A percentile compares a stretch with the other conserved stretches of the same genome.
Conservation (phyloP, 306 rosid genomes). For the Trifolium repens region DNA sequence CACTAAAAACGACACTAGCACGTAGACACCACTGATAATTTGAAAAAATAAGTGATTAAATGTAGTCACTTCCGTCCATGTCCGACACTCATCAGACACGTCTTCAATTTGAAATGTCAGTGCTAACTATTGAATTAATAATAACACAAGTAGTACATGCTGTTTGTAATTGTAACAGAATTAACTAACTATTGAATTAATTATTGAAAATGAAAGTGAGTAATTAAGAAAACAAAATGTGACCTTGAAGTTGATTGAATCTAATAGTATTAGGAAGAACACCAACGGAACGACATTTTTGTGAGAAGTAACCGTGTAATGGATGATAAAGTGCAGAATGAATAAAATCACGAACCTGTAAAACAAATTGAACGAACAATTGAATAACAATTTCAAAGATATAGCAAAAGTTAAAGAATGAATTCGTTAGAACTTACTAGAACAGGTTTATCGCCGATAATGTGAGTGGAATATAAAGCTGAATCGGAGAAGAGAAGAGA, state of each 20-base stretch:
- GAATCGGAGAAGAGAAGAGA: slow-evolving; percentile 46
- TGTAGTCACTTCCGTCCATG: too few species aligned
- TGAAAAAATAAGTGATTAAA: too few species aligned
- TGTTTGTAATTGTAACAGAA: background rate
- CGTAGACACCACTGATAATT: too few species aligned
- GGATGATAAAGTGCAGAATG: slow-evolving; percentile 92
- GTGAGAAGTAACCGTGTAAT: slow-evolving; percentile 79
- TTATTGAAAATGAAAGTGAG: background rate
- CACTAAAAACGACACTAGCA: too few species aligned
- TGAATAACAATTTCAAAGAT: background rate
- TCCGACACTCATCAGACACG: too few species aligned
- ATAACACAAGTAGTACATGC: background rate
- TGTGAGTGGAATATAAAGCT: slow-evolving; percentile 69
- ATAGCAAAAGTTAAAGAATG: background rate
- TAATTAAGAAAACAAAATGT: background rate
- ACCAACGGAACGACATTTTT: slow-evolving; percentile 75
- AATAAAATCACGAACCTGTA: slow-evolving; percentile 92
- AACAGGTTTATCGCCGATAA: slow-evolving; percentile 78
- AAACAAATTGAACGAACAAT: slow-evolving; percentile 19
- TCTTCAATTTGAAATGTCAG: too few species aligned
- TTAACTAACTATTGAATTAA: background rate
- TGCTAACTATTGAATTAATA: too few species aligned
- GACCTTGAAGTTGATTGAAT: slow-evolving; percentile 85
- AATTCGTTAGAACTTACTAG: slow-evolving; percentile 56
- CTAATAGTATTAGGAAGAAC: slow-evolving; percentile 64